These are phyloP conservation scores for Clarireedia monteithiana DNA, from an alignment of 2,329 filamentous ascomycete species.

Conservation along the genomic window DNA sequence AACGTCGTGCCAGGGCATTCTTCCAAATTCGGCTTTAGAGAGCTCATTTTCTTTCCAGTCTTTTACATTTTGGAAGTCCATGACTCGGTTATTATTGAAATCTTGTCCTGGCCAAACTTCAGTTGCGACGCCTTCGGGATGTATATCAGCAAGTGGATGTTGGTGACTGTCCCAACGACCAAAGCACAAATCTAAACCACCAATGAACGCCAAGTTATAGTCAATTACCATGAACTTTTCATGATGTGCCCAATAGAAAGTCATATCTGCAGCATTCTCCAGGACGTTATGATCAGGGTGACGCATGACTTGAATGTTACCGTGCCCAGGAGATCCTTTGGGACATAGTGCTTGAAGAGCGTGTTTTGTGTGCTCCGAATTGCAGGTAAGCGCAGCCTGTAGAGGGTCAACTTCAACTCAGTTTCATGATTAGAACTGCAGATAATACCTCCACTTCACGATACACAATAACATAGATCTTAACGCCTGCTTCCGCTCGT, in stretches of 20 bases:
- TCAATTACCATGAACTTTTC: slow-evolving; percentile 97
- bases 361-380: slow-evolving; percentile 88
- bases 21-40: slow-evolving; percentile 81
- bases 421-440: too few relatives aligned
- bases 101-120: slow-evolving; percentile 95
- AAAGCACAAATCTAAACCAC: slow-evolving; percentile 90
- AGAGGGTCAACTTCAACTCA: slow-evolving; percentile 33
- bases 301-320: slow-evolving; percentile 82
- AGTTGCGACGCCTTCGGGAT: slow-evolving; percentile 71
- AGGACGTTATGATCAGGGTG: slow-evolving; percentile 95
- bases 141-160: slow-evolving; percentile 78
- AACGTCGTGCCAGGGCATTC: slow-evolving; percentile 99
- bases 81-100: slow-evolving; percentile 94
- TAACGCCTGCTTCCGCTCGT: slow-evolving; percentile 83
- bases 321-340: slow-evolving; percentile 70
- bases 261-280: slow-evolving; percentile 92
- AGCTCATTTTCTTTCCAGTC: slow-evolving; percentile 93
- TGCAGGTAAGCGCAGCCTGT: slow-evolving; percentile 76
- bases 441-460: slow-evolving; percentile 50
- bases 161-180: slow-evolving; percentile 87
- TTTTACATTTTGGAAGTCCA: slow-evolving; percentile 87
- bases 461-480: slow-evolving; percentile 91
- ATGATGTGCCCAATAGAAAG: slow-evolving; percentile 96
- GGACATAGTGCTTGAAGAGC: slow-evolving; percentile 73
- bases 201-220: slow-evolving; percentile 84